Evolutionary conservation across 202 grass and related monocot species (phyloP).

Genomic region (Hordeum pubiflorum): DNA sequence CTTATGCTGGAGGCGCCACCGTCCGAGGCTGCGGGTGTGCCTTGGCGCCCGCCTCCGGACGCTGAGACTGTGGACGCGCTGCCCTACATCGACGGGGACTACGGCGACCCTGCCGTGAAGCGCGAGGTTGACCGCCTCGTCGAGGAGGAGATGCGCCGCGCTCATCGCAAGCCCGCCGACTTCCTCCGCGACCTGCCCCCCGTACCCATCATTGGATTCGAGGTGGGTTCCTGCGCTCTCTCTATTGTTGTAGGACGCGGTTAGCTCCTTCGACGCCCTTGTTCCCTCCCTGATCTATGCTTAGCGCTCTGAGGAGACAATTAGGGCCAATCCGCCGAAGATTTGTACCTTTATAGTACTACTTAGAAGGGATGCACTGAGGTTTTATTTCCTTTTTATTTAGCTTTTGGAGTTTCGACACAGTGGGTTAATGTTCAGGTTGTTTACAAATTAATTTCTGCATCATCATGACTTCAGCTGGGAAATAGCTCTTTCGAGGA

Average conservation of each 20-base stretch:
- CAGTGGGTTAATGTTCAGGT: not conserved
- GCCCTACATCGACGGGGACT: constrained; percentile 96
- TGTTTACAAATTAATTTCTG: not conserved
- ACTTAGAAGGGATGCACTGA: not conserved
- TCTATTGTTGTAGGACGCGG: not conserved
- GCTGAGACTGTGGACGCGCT: constrained; percentile 81
- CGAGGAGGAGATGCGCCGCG: constrained; percentile 84
- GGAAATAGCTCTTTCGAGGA: not conserved
- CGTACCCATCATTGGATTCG: constrained; percentile 48
- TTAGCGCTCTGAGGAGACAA: not conserved
- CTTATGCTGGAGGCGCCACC: constrained; percentile 92
- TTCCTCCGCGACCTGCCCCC: constrained; percentile 89
- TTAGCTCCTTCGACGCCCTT: no score
- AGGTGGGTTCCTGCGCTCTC: constrained; percentile 29
- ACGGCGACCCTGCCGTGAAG: constrained; percentile 73
- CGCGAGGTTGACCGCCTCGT: constrained; percentile 79
- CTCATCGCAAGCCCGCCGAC: constrained; percentile 74
- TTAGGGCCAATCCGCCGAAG: not conserved
- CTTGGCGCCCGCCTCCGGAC: constrained; percentile 50
- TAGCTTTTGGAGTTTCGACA: not conserved
- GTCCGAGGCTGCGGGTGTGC: constrained; percentile 8
- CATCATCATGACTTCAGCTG: not conserved
- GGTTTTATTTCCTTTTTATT: not conserved
- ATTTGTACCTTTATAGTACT: not conserved
- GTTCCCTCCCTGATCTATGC: not conserved